Conservation (phyloP, 192 early-diverging fungal species). For the Phlyctochytrium planicorne region DNA sequence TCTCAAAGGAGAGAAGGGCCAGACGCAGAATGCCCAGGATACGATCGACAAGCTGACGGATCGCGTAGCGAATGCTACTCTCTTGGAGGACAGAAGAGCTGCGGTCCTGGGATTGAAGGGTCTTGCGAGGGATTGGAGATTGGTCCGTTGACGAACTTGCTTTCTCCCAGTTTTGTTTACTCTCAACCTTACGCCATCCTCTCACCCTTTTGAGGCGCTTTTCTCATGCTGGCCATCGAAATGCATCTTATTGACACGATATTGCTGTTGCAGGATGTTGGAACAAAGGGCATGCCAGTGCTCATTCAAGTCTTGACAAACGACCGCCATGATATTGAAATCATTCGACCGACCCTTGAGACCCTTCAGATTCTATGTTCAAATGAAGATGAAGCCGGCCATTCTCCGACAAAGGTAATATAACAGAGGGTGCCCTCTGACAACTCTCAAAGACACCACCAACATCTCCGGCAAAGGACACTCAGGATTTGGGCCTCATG, state of each 20-base stretch:
- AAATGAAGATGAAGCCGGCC: background rate
- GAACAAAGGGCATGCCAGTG: constrained; percentile 69
- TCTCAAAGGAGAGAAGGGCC: background rate
- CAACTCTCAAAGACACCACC: background rate
- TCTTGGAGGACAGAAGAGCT: constrained; percentile 88
- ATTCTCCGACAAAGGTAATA: background rate
- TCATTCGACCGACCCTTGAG: constrained; percentile 82
- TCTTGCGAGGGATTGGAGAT: constrained; percentile 77
- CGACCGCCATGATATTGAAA: constrained; percentile 83
- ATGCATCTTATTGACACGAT: constrained; percentile 20
- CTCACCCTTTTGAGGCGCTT: background rate
- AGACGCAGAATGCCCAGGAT: constrained; percentile 34
- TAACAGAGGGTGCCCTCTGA: too few species aligned
- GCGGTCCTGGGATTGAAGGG: constrained; percentile 85
- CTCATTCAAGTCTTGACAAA: constrained; percentile 75
- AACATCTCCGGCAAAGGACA: constrained; percentile 8
- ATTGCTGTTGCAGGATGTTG: constrained; percentile 71
- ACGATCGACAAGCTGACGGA: constrained; percentile 85
- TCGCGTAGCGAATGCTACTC: constrained; percentile 75
- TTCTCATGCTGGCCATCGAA: constrained; percentile 4
- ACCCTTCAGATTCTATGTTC: constrained; percentile 80
- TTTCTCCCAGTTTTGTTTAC: constrained; percentile 4
- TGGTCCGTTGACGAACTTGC: constrained; percentile 55
- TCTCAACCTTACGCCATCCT: background rate
- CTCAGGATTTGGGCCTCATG: constrained; percentile 39